Evolutionary conservation across 768 basidiomycete genomes (phyloP), one percentile per base, ranked within the genome.

Genomic region (Trametes cinnabarina): DNA sequence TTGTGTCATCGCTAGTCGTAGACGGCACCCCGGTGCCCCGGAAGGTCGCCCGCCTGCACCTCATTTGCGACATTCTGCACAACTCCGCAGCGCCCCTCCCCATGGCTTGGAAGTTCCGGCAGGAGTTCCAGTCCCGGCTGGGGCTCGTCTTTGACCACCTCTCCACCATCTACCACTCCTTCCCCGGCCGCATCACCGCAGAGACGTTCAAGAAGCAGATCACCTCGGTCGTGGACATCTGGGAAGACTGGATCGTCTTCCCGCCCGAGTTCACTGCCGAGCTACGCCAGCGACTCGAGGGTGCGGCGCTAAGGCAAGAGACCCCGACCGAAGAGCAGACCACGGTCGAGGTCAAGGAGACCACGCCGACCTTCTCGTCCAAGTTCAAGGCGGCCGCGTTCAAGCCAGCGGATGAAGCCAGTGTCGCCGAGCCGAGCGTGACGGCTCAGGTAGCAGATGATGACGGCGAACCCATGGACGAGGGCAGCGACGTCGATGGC

Each of bases 161-260:
- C 28, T 90, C 89, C 22, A 90, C 87, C 44, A 92, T 99, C 52
- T 94, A 97, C 69, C 90, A 94, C 61, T 94, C 94, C 8, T 98
- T 98, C 70, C 93, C 94, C 2, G 96, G 96, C 2, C 81, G 93
- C 48, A 94, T 99, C 70, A 96, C 94, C 2, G 96, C 96, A 12
- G 95, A 98, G 63, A 87, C 89, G 1, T 99, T 98, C 80, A 95
- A 90, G 76, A 88, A 88, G 63, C 93, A 98, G 72, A 92, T 98
- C 58, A 86, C 84, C 5, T 76, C 86, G 8, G 85, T 98, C 17
- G 81, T 98, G 5, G 95, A 98, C 66, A 88, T 98, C 28, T 98
- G 97, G 94, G 97, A 98, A 68, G 89, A 97, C 69, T 96, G 95
- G 94, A 95, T 98, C 57, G 91, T 98, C 30, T 98, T 98, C 69